Base-by-base conservation (phyloP, 768 basidiomycete genomes). In the Tricholoma bakamatsutake region DNA sequence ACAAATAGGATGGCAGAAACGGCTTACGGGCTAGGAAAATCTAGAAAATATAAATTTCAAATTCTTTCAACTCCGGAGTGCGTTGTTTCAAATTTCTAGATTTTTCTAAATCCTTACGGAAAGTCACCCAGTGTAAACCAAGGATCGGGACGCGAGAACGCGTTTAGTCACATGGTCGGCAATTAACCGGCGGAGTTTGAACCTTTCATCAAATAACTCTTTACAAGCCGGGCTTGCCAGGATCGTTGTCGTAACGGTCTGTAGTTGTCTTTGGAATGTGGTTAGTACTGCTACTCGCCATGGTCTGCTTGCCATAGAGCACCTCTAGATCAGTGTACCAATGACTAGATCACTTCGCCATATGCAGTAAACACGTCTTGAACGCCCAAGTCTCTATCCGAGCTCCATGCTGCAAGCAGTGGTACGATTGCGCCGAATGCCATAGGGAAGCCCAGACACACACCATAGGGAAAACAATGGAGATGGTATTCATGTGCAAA, bases 361-460 rank as follows among this genome's bases (percentile, higher is more conserved):
- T 49, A 50, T 59, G 57, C 71, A 97, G 94, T 75, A 96, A 96
- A 79, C 97, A 98, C 67, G 81, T 99, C 58, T 74, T 99, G 50
- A 99, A 99, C 71, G 92, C 91, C 0, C 96, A 98, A 73, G 97
- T 97, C 21, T 81, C 95, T 35, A 91, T 99, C 62, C 88, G 96
- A 27, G 93, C 96, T 4, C 94, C 95, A 3, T 98, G 97, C 73
- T 98, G 97, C 83, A 90, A 91, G 70, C 88, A 86, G 64, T 99
- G 96, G 95, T 98, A 83, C 66, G 97, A 99, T 76, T 98, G 96
- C 66, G 76, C 94, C 2, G 87, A 98, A 73, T 99, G 97, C 68
- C 96, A 99, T 67, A 90, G 83, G 0, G 96, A 97, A 62, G 66
- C 77, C 1, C 82, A 92, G 66, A 82, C 81, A 52, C 96, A 99